Evolutionary conservation across 1,284 basidiomycete species (phyloP), one percentile per base, ranked within the genome.

Genomic region (Veloporphyrellus conicus): DNA sequence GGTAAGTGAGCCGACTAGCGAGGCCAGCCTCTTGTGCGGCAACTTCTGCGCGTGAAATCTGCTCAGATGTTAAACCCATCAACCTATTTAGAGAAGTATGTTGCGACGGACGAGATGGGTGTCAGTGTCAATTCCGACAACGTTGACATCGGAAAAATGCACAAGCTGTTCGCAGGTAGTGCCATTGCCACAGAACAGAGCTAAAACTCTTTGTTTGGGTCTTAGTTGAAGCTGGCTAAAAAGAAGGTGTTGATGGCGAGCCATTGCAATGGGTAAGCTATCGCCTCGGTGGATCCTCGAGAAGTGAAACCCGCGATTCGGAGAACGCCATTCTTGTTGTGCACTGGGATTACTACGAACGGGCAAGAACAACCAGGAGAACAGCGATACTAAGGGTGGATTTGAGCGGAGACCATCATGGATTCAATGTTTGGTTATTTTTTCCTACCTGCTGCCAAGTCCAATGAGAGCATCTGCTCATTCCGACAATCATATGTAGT

Each of bases 241-340:
- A 10, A 54, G 11, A 18, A 40, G 12, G 25, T 52, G 52, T 29
- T 54, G 43, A 33, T 54, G 53, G 34, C 49, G 53, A 41, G 52
- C 25, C 31, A 54, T 55, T 12, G 53, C 35, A 29, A 40, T 10
- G 27, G 43, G 37, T 20, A 55, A 18, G 20, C 36, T 55, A 19
- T 54, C 49, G 19, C 48, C 49, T 7, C 19, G 48, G 5, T 25
- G 23, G 14, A 52, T 41, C 29, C 49, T 52, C 12, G 53, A 55
- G 39, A 54, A 55, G 16, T 55, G 53, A 22, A 54, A 54, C 7
- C 33, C 9, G 14, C 11, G 20, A 41, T 52, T 29, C 22, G 40
- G 25, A 15, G 41, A 23, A 18, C 14, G 15, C 31, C 19, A 22
- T 15, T 84, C 82, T 56, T 11, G n/a, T 6, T 3, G 18, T 19